These are phyloP conservation scores for Globisporangium paddicum DNA, from an alignment of 352 stramenopile species.

Conservation along the genomic window DNA sequence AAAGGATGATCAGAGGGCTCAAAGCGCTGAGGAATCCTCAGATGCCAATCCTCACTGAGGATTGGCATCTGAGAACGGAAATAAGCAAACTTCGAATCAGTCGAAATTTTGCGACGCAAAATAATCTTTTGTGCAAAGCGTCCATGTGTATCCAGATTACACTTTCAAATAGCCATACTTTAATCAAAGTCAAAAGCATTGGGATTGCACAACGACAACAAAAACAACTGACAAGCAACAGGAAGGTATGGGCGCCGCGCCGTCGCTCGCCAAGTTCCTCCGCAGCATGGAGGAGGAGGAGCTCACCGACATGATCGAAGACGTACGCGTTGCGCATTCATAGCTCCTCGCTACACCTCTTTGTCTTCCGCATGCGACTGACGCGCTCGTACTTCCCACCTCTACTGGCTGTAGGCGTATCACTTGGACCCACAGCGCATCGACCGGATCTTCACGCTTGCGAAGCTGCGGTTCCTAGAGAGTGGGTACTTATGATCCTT, in stretches of 20 bases:
- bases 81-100: too few relatives aligned
- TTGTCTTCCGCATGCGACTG: not conserved
- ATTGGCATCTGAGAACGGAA: too few relatives aligned
- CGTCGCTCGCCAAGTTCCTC: slow-evolving; percentile 55
- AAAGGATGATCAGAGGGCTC: too few relatives aligned
- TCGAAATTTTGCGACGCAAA: too few relatives aligned
- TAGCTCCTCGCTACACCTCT: not conserved
- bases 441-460: slow-evolving; percentile 39
- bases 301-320: slow-evolving; percentile 37
- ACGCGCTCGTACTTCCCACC: not conserved
- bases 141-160: not conserved
- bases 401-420: slow-evolving; percentile 32
- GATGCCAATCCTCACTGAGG: too few relatives aligned
- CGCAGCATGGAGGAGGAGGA: slow-evolving; percentile 56
- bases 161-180: not conserved
- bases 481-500: slow-evolving; percentile 13
- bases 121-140: too few relatives aligned
- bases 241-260: slow-evolving; percentile 27
- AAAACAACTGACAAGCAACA: not conserved
- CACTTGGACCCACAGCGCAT: slow-evolving; percentile 41
- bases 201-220: too few relatives aligned
- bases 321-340: slow-evolving; percentile 18
- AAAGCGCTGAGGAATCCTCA: too few relatives aligned
- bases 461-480: slow-evolving; percentile 37
- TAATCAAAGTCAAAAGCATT: not conserved